phyloP scores from a whole-genome alignment of 2,329 filamentous ascomycete genomes.

The Aciculosporium take region DNA sequence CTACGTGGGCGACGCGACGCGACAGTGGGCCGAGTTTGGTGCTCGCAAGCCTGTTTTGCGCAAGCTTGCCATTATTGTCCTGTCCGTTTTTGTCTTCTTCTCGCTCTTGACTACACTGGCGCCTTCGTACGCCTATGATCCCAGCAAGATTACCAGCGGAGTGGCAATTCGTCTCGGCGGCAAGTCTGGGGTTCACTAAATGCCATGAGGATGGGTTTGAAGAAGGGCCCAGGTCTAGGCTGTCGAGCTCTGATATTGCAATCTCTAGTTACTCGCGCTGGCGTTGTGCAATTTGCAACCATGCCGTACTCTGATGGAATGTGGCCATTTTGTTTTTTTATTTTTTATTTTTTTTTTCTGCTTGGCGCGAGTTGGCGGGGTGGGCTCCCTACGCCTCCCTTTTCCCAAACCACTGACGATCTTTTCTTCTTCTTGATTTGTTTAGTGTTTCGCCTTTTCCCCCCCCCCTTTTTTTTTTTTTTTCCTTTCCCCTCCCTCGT shows the following conservation, averaged over 20 bases:
- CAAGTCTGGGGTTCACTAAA: conserved; percentile 15
- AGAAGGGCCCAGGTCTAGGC: too few relatives aligned
- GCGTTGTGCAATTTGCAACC: background rate
- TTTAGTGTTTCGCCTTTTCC: too few relatives aligned
- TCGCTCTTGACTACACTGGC: conserved; percentile 55
- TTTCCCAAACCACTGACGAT: too few relatives aligned
- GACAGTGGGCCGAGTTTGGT: conserved; percentile 79
- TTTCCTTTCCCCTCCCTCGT: background rate
- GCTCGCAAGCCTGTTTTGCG: conserved; percentile 61
- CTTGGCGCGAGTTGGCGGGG: too few relatives aligned
- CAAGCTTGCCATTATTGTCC: conserved; percentile 58
- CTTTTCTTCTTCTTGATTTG: too few relatives aligned
- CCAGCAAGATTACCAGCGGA: conserved; percentile 32
- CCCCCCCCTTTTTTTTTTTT: background rate
- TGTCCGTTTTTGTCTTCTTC: conserved; percentile 50
- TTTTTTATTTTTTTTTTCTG: too few relatives aligned
- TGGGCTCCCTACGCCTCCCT: too few relatives aligned
- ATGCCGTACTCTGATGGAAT: too few relatives aligned
- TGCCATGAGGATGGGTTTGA: background rate
- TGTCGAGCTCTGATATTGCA: background rate
- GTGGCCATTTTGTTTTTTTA: too few relatives aligned
- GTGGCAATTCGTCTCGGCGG: conserved; percentile 37
- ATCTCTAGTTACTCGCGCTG: background rate
- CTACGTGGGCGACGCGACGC: conserved; percentile 55
- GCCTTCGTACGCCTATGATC: conserved; percentile 44